phyloP scores from a whole-genome alignment of 2,329 filamentous ascomycete species.

The Paraphoma sp. region DNA sequence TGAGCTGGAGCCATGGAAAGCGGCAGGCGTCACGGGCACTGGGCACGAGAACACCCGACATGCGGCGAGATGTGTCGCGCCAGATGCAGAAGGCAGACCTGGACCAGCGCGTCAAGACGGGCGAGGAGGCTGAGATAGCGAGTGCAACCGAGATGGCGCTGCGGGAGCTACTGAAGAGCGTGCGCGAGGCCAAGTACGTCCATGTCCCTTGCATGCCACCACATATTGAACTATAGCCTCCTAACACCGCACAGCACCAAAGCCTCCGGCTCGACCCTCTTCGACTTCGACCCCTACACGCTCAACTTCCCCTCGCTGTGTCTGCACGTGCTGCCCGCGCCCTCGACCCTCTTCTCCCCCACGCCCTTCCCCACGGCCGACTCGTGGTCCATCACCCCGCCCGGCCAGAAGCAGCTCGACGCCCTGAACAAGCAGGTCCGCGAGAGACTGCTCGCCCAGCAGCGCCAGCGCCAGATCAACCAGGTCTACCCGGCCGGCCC shows the following conservation, averaged over 20 bases:
- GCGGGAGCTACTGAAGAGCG: constrained; percentile 79
- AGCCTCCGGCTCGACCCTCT: constrained; percentile 55
- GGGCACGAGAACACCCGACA: constrained; percentile 55
- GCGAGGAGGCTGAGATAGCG: constrained; percentile 78
- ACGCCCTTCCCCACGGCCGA: constrained; percentile 78
- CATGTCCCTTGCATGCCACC: background rate
- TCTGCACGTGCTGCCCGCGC: constrained; percentile 79
- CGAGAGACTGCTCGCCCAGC: constrained; percentile 63
- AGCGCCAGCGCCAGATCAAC: constrained; percentile 44
- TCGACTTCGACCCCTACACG: constrained; percentile 83
- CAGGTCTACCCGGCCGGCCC: constrained; percentile 37
- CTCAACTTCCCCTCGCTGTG: constrained; percentile 87
- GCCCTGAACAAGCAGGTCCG: constrained; percentile 72
- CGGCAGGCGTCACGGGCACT: constrained; percentile 62
- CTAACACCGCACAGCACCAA: constrained; percentile 47
- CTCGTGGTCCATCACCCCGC: constrained; percentile 82
- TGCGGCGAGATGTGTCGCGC: constrained; percentile 45
- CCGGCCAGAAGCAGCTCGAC: constrained; percentile 74
- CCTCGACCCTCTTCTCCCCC: constrained; percentile 81
- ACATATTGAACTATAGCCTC: background rate
- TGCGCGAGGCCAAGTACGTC: constrained; percentile 79
- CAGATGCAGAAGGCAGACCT: constrained; percentile 62
- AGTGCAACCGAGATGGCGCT: constrained; percentile 84
- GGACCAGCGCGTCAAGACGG: constrained; percentile 68
- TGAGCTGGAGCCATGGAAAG: constrained; percentile 82